These are phyloP conservation scores for Racocetra persica DNA, from an alignment of 371 early-diverging fungal genomes.

Conservation along the genomic window DNA sequence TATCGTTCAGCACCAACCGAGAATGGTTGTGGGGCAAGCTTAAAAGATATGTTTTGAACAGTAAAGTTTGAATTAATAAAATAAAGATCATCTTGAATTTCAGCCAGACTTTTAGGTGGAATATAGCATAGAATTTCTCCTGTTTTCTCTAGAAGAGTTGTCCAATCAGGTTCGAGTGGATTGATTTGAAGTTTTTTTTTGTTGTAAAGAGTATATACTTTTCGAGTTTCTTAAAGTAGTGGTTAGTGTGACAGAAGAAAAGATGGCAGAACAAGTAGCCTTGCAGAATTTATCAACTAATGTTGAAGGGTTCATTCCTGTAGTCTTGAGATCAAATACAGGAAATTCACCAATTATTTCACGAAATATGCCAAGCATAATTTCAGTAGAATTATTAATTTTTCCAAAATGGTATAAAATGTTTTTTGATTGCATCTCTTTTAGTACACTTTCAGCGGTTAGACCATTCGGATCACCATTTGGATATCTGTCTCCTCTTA, in stretches of 20 bases:
- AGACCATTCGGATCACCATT: constrained; percentile 26
- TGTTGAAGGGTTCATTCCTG: background rate
- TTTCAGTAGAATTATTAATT: background rate
- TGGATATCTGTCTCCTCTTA: background rate
- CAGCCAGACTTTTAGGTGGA: no score
- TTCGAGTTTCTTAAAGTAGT: background rate
- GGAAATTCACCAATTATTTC: background rate
- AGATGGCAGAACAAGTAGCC: background rate
- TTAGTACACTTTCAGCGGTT: background rate
- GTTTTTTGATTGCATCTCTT: background rate
- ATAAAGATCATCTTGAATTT: no score
- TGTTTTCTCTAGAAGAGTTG: no score
- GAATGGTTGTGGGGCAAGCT: constrained; percentile 23
- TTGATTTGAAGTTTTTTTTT: no score
- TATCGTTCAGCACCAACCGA: constrained; percentile 25
- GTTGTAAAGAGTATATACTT: no score
- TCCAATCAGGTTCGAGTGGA: no score
- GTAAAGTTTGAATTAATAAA: no score
- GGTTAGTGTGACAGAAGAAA: background rate
- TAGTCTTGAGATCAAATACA: background rate
- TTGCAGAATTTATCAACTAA: no score
- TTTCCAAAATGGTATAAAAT: background rate
- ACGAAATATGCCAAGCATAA: background rate
- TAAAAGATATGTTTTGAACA: background rate
- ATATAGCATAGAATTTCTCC: no score